Percentiles rank a stretch among this genome's conserved stretches.
Evolutionary conservation across 139 green algal species (phyloP).

Genomic region (Chlorella sp.): DNA sequence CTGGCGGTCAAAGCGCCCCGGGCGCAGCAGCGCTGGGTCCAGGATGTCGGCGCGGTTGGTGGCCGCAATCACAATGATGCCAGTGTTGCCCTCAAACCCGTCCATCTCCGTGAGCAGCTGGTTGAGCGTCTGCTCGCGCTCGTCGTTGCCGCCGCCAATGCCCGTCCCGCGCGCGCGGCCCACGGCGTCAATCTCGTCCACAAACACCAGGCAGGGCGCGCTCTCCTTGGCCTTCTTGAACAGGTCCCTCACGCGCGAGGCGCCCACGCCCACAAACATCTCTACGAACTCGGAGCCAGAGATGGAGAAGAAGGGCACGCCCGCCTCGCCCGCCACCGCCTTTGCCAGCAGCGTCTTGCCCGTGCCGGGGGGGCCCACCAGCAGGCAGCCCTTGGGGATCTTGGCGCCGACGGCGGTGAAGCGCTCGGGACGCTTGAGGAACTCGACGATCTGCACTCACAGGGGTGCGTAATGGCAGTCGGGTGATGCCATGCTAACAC

Average conservation of each 20-base stretch:
- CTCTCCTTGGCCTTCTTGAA: conserved; percentile 93
- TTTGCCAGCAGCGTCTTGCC: conserved; percentile 82
- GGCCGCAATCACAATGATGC: conserved; percentile 98
- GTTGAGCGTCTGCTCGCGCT: conserved; percentile 99
- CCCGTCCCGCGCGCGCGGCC: conserved; percentile 91
- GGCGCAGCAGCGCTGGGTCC: conserved; percentile 95
- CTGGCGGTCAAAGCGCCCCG: conserved; percentile 96
- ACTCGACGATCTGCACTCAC: conserved; percentile 93
- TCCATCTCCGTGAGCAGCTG: conserved; percentile 97
- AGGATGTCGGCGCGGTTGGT: conserved; percentile 99
- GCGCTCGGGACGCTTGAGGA: conserved; percentile 91
- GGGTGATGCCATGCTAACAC: no score
- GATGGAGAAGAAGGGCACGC: conserved; percentile 97
- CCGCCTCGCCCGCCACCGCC: conserved; percentile 81
- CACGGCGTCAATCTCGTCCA: conserved; percentile 99
- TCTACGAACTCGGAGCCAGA: conserved; percentile 98
- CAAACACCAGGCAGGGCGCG: conserved; percentile 98
- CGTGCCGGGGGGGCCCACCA: conserved; percentile 87
- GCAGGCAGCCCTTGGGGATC: conserved; percentile 92
- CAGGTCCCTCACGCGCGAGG: conserved; percentile 92
- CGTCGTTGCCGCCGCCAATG: conserved; percentile 98
- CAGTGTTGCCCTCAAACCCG: conserved; percentile 98
- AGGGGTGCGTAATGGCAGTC: no score
- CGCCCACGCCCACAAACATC: conserved; percentile 99
- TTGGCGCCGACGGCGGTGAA: conserved; percentile 90